Conservation (phyloP, 228 moss, liverwort and hornwort species). For the Sphagnum magellanicum region DNA sequence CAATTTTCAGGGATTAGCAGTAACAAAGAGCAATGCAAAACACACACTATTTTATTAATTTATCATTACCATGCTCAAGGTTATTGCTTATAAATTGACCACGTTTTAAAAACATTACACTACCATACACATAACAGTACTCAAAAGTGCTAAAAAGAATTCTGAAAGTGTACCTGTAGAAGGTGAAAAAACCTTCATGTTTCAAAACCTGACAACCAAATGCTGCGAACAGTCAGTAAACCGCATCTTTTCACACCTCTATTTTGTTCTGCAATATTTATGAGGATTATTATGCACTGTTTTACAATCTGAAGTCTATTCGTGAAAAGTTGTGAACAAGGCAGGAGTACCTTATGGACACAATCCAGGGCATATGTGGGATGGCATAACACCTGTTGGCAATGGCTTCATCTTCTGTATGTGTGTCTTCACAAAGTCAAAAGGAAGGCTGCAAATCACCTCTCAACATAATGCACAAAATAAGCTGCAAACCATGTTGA, state of each 20-base stretch:
- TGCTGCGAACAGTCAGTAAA: neutral
- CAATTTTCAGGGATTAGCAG: neutral
- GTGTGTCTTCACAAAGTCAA: slow-evolving; percentile 41
- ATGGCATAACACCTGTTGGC: slow-evolving; percentile 33
- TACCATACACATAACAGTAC: neutral
- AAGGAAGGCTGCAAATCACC: slow-evolving; percentile 19
- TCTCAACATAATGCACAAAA: neutral
- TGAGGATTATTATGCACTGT: neutral
- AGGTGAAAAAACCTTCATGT: slow-evolving; percentile 27
- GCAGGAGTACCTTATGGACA: slow-evolving; percentile 25
- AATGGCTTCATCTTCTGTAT: slow-evolving; percentile 47
- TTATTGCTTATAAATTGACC: no score
- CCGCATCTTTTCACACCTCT: neutral
- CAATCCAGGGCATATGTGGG: slow-evolving; percentile 28
- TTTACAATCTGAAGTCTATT: neutral
- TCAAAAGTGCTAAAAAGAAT: neutral
- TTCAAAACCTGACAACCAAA: slow-evolving; percentile 16
- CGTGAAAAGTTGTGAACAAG: neutral
- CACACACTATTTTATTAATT: no score
- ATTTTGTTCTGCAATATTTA: neutral
- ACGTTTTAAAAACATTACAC: neutral
- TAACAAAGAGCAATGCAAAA: no score
- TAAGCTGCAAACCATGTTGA: neutral
- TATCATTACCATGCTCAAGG: no score
- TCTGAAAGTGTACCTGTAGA: slow-evolving; percentile 26